Conservation (phyloP, 2,329 filamentous ascomycete species). For the Hymenoscyphus fraxineus region DNA sequence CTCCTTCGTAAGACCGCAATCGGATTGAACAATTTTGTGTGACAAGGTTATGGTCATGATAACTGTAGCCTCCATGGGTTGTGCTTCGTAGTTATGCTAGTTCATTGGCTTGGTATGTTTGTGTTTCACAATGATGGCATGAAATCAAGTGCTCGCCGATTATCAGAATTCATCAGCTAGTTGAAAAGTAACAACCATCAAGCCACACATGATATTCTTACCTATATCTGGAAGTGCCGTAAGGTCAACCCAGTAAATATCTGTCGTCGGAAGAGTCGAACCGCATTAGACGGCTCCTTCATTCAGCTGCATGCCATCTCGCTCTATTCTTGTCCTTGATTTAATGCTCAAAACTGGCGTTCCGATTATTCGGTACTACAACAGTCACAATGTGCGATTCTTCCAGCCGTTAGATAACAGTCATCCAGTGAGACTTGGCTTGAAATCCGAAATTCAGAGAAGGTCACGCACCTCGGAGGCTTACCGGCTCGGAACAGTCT, state of each 20-base stretch:
- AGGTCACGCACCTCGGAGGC: neutral
- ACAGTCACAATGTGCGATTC: neutral
- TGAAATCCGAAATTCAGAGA: neutral
- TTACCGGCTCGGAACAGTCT: neutral
- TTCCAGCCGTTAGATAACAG: neutral
- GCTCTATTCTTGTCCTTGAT: neutral
- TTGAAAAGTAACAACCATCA: neutral
- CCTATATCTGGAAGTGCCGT: neutral
- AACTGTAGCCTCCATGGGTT: neutral
- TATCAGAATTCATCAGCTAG: neutral
- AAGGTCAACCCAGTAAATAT: neutral
- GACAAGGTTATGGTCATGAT: neutral
- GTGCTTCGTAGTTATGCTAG: neutral
- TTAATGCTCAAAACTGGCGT: neutral
- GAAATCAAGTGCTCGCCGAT: neutral
- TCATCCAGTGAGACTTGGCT: neutral
- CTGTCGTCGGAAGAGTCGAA: neutral
- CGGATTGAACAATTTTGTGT: neutral
- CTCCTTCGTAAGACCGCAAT: neutral
- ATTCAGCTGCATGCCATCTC: neutral
- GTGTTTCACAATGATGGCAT: neutral
- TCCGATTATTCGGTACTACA: neutral
- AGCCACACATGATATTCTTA: neutral
- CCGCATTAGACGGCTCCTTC: neutral
- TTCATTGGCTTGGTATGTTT: neutral